Evolutionary conservation across 2,329 filamentous ascomycete species (phyloP).

Genomic region (Aureobasidium sp.): DNA sequence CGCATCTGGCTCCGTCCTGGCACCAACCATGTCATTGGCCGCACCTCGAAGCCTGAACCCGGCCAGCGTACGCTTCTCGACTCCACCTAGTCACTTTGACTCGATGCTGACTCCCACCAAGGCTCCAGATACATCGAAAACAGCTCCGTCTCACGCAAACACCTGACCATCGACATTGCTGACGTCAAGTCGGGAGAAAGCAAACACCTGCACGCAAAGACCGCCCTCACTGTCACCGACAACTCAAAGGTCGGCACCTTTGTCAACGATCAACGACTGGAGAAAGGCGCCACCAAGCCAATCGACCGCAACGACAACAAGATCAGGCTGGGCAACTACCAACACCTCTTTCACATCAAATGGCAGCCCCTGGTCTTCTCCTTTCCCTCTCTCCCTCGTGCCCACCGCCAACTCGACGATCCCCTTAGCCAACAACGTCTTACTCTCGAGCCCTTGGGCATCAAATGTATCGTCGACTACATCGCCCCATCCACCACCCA

Average conservation of each 20-base stretch:
- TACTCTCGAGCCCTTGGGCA: constrained; percentile 73
- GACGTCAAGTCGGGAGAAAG: constrained; percentile 59
- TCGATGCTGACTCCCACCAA: constrained; percentile 37
- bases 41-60: constrained; percentile 45
- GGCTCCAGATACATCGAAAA: constrained; percentile 56
- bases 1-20: constrained; percentile 80
- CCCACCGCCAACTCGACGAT: constrained; percentile 39
- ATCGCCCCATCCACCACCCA: constrained; percentile 68
- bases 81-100: neutral
- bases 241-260: constrained; percentile 74
- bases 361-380: constrained; percentile 79
- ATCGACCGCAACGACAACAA: constrained; percentile 54
- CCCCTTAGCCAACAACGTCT: constrained; percentile 56
- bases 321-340: constrained; percentile 65
- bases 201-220: constrained; percentile 50
- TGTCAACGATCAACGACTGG: constrained; percentile 3
- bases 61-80: constrained; percentile 4
- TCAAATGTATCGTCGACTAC: constrained; percentile 76
- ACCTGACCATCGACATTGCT: constrained; percentile 70
- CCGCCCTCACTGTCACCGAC: constrained; percentile 68
- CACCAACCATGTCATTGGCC: constrained; percentile 77
- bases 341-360: constrained; percentile 49
- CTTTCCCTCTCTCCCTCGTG: constrained; percentile 66
- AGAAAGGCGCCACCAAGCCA: constrained; percentile 39
- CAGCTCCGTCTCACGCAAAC: constrained; percentile 80